Evolutionary conservation across 306 rosid species (phyloP).

Genomic region (Leucaena leucocephala): DNA sequence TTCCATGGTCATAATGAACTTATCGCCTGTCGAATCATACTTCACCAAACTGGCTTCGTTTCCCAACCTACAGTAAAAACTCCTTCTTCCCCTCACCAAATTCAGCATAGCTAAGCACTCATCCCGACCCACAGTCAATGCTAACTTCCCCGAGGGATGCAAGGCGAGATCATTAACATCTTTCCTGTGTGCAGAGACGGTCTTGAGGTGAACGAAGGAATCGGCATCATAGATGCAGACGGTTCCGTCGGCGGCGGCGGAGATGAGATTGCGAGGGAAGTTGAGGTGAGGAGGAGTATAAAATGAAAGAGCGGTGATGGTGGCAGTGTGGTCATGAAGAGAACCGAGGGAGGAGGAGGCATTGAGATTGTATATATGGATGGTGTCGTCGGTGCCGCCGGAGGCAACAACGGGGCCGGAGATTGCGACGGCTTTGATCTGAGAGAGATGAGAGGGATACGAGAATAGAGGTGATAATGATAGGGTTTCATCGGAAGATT

Average conservation of each 20-base stretch:
- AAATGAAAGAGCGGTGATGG: slow-evolving; percentile 82
- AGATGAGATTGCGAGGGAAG: slow-evolving; percentile 87
- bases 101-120: slow-evolving; percentile 81
- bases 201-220: slow-evolving; percentile 78
- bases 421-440: slow-evolving; percentile 71
- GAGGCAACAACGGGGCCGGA: slow-evolving; percentile 80
- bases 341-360: slow-evolving; percentile 82
- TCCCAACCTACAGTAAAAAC: slow-evolving; percentile 70
- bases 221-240: slow-evolving; percentile 79
- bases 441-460: slow-evolving; percentile 82
- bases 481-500: slow-evolving; percentile 41
- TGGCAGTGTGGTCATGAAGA: slow-evolving; percentile 71
- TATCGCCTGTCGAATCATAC: slow-evolving; percentile 58
- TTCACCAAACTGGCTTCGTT: slow-evolving; percentile 69
- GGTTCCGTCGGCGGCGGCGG: slow-evolving; percentile 75
- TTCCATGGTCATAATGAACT: slow-evolving; percentile 67
- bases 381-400: slow-evolving; percentile 86
- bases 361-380: slow-evolving; percentile 81
- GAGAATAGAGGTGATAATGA: slow-evolving; percentile 73
- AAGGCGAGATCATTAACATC: slow-evolving; percentile 73
- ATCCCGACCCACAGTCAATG: slow-evolving; percentile 76
- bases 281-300: slow-evolving; percentile 62
- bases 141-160: slow-evolving; percentile 85
- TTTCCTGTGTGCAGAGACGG: slow-evolving; percentile 60
- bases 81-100: slow-evolving; percentile 76